phyloP scores from a whole-genome alignment of 2,329 filamentous ascomycete species.

The Colletotrichum chrysophilum region DNA sequence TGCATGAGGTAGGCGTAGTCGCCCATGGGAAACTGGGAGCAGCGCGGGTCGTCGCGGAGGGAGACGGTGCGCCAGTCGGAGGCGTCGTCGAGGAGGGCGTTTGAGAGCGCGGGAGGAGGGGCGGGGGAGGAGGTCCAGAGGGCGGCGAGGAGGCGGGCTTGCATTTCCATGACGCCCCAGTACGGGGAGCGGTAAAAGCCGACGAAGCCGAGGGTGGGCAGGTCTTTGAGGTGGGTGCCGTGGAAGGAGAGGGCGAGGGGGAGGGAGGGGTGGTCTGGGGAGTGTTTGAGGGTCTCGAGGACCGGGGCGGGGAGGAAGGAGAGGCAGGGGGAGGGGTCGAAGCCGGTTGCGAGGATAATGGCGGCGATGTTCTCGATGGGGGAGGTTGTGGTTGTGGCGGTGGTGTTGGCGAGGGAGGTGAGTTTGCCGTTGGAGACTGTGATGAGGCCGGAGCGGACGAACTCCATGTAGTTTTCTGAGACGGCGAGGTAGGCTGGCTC shows the following conservation, averaged over 20 bases:
- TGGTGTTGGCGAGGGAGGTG: conserved; percentile 36
- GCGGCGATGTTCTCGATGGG: conserved; percentile 63
- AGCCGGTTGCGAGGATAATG: conserved; percentile 79
- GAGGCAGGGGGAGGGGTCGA: conserved; percentile 67
- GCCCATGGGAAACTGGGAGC: conserved; percentile 80
- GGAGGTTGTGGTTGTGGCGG: conserved; percentile 34
- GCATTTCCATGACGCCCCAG: conserved; percentile 89
- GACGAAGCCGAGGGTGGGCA: conserved; percentile 76
- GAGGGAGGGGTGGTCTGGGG: conserved; percentile 57
- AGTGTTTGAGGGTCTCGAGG: conserved; percentile 62
- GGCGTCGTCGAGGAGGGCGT: conserved; percentile 48
- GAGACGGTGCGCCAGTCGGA: conserved; percentile 51
- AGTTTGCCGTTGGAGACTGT: conserved; percentile 54
- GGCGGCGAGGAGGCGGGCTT: conserved; percentile 70
- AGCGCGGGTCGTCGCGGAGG: conserved; percentile 56
- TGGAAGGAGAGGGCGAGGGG: conserved; percentile 73
- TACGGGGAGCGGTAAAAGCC: conserved; percentile 86
- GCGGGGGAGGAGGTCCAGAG: conserved; percentile 55
- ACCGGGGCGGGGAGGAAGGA: conserved; percentile 66
- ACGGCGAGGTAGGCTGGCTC: conserved; percentile 71
- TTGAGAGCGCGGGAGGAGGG: conserved; percentile 29
- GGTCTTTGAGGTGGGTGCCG: conserved; percentile 62
- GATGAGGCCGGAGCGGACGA: conserved; percentile 71
- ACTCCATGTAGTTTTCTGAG: conserved; percentile 75
- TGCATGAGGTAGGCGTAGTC: conserved; percentile 82